A percentile compares a stretch with the other conserved stretches of the same genome.
phyloP scores from a whole-genome alignment of 805 yeast species.

The Kuraishia molischiana region DNA sequence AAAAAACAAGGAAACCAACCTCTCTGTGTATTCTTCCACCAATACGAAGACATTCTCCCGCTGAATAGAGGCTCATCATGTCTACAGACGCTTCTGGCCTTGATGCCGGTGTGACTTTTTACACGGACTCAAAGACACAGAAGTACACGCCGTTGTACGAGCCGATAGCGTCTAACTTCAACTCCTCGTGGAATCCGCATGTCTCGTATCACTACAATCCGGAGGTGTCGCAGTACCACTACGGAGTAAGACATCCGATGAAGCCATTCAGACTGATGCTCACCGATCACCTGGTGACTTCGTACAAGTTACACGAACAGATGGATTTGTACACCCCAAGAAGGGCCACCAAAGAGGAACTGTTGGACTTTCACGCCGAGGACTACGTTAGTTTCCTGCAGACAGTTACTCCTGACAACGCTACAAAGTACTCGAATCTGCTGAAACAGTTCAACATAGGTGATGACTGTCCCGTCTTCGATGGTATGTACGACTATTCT shows the following conservation, averaged over 20 bases:
- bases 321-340: constrained; percentile 88
- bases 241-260: constrained; percentile 97
- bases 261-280: constrained; percentile 91
- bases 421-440: constrained; percentile 44
- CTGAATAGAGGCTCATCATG: too few relatives aligned
- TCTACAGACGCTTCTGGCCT: constrained; percentile 1
- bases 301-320: constrained; percentile 75
- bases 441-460: constrained; percentile 78
- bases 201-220: constrained; percentile 89
- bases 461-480: constrained; percentile 91
- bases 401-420: constrained; percentile 67
- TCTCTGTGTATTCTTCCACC: background rate
- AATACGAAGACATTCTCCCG: too few relatives aligned
- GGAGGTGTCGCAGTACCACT: constrained; percentile 71
- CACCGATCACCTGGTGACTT: constrained; percentile 83
- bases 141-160: constrained; percentile 35
- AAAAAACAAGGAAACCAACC: background rate
- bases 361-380: constrained; percentile 73
- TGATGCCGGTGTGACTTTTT: constrained; percentile 2
- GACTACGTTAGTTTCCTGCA: constrained; percentile 77
- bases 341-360: constrained; percentile 72
- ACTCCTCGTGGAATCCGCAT: constrained; percentile 35
- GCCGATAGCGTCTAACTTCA: constrained; percentile 25
- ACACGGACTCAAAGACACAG: constrained; percentile 6
- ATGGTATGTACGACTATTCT: constrained; percentile 88